Evolutionary conservation across 2,329 filamentous ascomycete genomes (phyloP).

Genomic region (Aciculosporium take): DNA sequence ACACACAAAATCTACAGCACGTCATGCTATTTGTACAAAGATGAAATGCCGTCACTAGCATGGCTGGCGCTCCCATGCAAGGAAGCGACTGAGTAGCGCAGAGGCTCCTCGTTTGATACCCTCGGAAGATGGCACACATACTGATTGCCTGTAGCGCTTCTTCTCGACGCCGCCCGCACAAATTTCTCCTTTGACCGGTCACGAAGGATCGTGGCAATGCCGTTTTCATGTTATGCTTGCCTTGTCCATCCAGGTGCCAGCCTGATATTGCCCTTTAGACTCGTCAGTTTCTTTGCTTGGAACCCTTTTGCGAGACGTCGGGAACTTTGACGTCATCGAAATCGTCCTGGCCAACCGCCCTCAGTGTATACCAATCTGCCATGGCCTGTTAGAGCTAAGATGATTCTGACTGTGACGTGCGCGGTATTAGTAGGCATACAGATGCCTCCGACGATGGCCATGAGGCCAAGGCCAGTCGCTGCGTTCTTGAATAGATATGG

Average conservation of each 20-base stretch:
- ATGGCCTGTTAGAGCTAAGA: background rate
- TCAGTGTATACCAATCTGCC: slow-evolving; percentile 52
- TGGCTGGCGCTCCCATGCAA: background rate
- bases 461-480: slow-evolving; percentile 61
- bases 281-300: slow-evolving; percentile 18
- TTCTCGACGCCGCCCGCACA: background rate
- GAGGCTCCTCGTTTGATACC: background rate
- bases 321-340: slow-evolving; percentile 93
- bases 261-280: background rate
- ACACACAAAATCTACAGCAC: background rate
- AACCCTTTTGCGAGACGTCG: slow-evolving; percentile 45
- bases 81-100: background rate
- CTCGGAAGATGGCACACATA: background rate
- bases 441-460: slow-evolving; percentile 64
- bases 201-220: background rate
- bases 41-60: background rate
- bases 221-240: background rate
- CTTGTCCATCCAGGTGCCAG: background rate
- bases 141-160: background rate
- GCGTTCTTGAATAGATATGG: slow-evolving; percentile 88
- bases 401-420: background rate
- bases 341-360: slow-evolving; percentile 84
- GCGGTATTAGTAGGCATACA: slow-evolving; percentile 52
- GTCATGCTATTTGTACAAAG: slow-evolving; percentile 1
- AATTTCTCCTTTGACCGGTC: background rate